Evolutionary conservation across 345 rosid species (phyloP).

Genomic region (Mangifera indica): DNA sequence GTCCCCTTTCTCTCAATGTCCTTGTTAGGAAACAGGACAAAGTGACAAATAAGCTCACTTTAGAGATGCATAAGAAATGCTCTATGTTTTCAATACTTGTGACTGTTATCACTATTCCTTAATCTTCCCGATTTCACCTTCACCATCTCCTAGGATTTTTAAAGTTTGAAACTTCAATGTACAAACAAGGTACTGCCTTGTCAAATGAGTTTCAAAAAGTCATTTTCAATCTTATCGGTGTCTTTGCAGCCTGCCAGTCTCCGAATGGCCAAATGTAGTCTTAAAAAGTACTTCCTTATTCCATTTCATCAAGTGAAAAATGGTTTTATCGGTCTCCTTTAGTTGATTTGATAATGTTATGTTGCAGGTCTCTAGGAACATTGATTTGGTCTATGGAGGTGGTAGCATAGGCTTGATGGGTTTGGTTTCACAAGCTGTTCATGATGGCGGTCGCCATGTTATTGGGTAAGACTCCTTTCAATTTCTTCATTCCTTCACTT

Average conservation of each 20-base stretch:
- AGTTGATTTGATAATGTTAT: constrained; percentile 22
- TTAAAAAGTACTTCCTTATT: constrained; percentile 14
- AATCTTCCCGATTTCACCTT: neutral
- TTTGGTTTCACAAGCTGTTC: constrained; percentile 97
- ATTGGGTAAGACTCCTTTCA: constrained; percentile 63
- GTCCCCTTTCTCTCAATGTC: constrained; percentile 7
- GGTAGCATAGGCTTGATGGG: constrained; percentile 99
- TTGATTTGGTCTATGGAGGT: constrained; percentile 99
- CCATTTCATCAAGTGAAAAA: constrained; percentile 4
- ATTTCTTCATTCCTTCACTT: neutral
- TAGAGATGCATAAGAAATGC: constrained; percentile 8
- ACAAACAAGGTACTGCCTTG: neutral
- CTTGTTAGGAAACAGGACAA: neutral
- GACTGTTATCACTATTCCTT: neutral
- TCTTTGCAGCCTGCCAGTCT: no score
- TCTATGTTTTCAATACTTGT: neutral
- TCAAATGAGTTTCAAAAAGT: constrained; percentile 16
- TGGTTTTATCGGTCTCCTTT: constrained; percentile 1
- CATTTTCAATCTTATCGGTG: neutral
- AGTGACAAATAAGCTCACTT: constrained; percentile 2
- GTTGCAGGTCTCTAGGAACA: constrained; percentile 87
- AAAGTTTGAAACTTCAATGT: constrained; percentile 15
- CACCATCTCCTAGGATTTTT: neutral
- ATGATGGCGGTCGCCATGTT: constrained; percentile 99
- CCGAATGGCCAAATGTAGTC: no score